These are phyloP conservation scores for Lumnitzera littorea DNA, from an alignment of 345 rosid genomes.

Conservation along the genomic window DNA sequence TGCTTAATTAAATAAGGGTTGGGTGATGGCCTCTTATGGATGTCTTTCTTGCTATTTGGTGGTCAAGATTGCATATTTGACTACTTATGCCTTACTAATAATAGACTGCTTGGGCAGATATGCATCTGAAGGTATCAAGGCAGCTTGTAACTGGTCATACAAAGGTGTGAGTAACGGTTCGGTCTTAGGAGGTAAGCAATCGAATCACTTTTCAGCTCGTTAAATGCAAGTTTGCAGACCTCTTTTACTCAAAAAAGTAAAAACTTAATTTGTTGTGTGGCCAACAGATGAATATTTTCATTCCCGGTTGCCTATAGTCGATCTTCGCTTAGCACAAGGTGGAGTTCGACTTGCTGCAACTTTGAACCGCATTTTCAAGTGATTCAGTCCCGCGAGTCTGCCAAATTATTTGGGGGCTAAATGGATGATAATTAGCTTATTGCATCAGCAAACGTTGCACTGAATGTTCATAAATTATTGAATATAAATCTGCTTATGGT, in stretches of 20 bases:
- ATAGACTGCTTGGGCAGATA: slow-evolving; percentile 31
- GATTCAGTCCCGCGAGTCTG: slow-evolving; percentile 1
- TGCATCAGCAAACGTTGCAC: background rate
- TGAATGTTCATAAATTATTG: too few species aligned
- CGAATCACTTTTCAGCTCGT: background rate
- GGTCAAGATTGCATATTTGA: background rate
- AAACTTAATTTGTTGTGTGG: background rate
- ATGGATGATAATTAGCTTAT: background rate
- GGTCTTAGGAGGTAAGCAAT: slow-evolving; percentile 43
- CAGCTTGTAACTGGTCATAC: slow-evolving; percentile 90
- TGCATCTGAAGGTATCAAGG: slow-evolving; percentile 74
- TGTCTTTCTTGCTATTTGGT: background rate
- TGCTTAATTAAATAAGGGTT: background rate
- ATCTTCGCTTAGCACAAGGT: slow-evolving; percentile 69
- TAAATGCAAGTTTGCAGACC: background rate
- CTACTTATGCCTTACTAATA: background rate
- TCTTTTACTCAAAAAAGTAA: slow-evolving; percentile 5
- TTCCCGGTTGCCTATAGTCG: slow-evolving; percentile 60
- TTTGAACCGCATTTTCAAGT: slow-evolving; percentile 58
- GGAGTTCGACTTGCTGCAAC: slow-evolving; percentile 84
- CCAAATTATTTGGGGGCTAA: background rate
- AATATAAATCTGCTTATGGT: too few species aligned
- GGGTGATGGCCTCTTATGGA: background rate
- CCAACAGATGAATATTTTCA: slow-evolving; percentile 64
- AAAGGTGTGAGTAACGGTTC: slow-evolving; percentile 58